Percentiles rank a stretch among this genome's conserved stretches.
Evolutionary conservation across 2,329 filamentous ascomycete species (phyloP).

Genomic region (Claviceps pusilla): DNA sequence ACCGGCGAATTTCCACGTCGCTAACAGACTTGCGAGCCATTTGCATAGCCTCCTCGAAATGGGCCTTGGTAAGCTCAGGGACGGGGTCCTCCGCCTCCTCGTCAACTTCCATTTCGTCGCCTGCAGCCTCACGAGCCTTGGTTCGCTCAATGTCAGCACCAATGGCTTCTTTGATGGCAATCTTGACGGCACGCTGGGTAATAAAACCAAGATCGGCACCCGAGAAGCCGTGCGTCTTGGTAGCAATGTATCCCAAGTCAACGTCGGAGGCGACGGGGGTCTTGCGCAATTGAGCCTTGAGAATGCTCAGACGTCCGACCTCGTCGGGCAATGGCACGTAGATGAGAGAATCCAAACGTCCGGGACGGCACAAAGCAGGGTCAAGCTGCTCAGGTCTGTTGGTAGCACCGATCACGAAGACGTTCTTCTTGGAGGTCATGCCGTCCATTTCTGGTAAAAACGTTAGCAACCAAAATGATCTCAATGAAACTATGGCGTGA

Average conservation of each 20-base stretch:
- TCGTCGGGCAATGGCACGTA: constrained; percentile 96
- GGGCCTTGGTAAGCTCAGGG: constrained; percentile 83
- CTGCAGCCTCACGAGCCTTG: constrained; percentile 77
- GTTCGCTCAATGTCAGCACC: constrained; percentile 71
- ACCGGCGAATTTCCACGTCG: constrained; percentile 93
- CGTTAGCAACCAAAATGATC: constrained; percentile 24
- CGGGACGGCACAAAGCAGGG: constrained; percentile 92
- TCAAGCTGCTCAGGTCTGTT: constrained; percentile 98
- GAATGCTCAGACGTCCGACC: constrained; percentile 72
- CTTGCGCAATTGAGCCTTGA: constrained; percentile 95
- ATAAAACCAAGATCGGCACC: constrained; percentile 99
- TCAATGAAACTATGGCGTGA: background rate
- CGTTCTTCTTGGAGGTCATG: constrained; percentile 99
- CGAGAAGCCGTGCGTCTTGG: constrained; percentile 96
- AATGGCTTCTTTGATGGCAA: constrained; percentile 97
- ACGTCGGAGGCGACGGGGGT: constrained; percentile 81
- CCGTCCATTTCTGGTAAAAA: constrained; percentile 72
- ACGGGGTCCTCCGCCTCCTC: constrained; percentile 84
- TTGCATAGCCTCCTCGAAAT: constrained; percentile 98
- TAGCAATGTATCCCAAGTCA: constrained; percentile 80
- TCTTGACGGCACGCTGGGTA: constrained; percentile 96
- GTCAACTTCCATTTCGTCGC: constrained; percentile 54
- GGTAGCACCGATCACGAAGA: constrained; percentile 97
- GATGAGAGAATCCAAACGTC: constrained; percentile 95
- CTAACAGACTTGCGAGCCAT: constrained; percentile 84